Evolutionary conservation across 805 yeast genomes (phyloP).

Genomic region (Saccharomycopsis schoenii): DNA sequence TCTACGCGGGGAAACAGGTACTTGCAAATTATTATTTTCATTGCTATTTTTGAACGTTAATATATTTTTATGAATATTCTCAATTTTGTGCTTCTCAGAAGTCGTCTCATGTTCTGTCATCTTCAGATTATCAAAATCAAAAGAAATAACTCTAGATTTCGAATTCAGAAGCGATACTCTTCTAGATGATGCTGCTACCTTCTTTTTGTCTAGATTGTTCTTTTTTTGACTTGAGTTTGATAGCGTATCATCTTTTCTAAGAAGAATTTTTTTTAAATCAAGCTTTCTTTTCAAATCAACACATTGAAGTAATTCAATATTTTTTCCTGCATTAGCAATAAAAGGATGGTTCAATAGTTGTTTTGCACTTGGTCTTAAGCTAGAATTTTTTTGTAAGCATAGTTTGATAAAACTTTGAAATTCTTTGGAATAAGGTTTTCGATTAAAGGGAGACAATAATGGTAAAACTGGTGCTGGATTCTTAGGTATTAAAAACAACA

Average conservation of each 20-base stretch:
- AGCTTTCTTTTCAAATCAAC: constrained; percentile 34
- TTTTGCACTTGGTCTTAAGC: constrained; percentile 53
- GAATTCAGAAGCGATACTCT: neutral
- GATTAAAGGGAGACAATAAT: constrained; percentile 19
- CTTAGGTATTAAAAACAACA: constrained; percentile 40
- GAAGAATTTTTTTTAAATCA: constrained; percentile 29
- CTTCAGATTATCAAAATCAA: constrained; percentile 18
- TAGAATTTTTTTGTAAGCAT: constrained; percentile 68
- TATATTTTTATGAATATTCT: neutral
- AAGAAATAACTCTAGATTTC: constrained; percentile 12
- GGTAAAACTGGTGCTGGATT: constrained; percentile 33
- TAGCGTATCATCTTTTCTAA: neutral
- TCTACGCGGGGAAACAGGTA: neutral
- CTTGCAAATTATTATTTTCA: no score
- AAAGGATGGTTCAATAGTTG: constrained; percentile 57
- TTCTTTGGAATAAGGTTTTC: constrained; percentile 29
- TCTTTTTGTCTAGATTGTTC: neutral
- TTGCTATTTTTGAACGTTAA: neutral
- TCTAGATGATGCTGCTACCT: neutral
- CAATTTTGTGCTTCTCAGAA: neutral
- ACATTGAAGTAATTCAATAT: constrained; percentile 28
- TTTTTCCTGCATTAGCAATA: constrained; percentile 33
- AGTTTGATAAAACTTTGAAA: constrained; percentile 59
- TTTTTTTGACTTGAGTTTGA: constrained; percentile 1
- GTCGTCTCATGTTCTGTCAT: neutral